Base-by-base conservation (phyloP, 768 basidiomycete genomes). In the Chalciporus chontae region DNA sequence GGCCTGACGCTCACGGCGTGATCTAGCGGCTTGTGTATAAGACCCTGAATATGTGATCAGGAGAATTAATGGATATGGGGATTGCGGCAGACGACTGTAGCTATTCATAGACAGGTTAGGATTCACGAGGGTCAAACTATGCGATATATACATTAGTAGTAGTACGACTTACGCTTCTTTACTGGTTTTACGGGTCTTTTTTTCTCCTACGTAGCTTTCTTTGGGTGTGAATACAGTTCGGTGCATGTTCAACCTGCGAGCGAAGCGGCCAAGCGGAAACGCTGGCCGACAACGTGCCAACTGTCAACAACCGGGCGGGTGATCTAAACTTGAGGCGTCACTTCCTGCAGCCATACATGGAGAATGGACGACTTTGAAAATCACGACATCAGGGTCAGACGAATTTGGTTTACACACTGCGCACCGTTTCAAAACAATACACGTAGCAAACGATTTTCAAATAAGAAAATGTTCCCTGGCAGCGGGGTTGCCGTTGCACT, bases 1-100 rank as follows among this genome's bases (percentile, higher is more conserved):
- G 42, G 54, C 10, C 60, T 64, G 50, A 65, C 51, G 45, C 45
- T 52, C 49, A 42, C 53, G 45, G 51, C 37, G 24, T 52, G 54
- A 44, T 44, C 46, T 36, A 65, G 64, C 65, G 64, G 40, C 60
- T 65, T 39, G 57, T 65, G 26, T 60, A 60, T 5, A 65, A 65
- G 49, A 46, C 61, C 58, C 54, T 63, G 57, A 62, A 8, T 44
- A 60, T 62, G 62, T 65, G 56, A 66, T 45, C 40, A 45, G 39
- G 41, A 9, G 23, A 27, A 26, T 39, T 36, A 24, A 43, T 40
- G 36, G 40, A 43, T 31, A 21, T 47, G 45, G 45, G 46, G 58
- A 51, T 52, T 29, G 47, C 36, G 41, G 52, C 34, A 26, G 17
- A 40, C 44, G 40, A 19, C 43, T 44, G 46, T 45, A 31, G 43